These are phyloP conservation scores for Dryas alaskensis DNA, from an alignment of 306 rosid species.

Conservation along the genomic window DNA sequence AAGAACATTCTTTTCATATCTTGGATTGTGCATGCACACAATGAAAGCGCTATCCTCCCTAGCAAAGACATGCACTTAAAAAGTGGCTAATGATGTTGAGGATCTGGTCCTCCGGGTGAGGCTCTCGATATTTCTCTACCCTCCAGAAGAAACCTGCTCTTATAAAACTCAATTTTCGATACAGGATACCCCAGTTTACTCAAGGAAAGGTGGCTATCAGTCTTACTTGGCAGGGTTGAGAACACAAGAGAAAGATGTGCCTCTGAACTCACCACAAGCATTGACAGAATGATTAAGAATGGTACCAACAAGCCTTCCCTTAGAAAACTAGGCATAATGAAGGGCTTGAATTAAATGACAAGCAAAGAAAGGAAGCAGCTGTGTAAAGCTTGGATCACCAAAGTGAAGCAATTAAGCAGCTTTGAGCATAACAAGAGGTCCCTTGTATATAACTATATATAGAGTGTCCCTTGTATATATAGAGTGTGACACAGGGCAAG, in stretches of 20 bases:
- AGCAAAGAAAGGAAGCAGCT: not conserved
- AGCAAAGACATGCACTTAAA: not conserved
- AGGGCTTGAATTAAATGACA: not conserved
- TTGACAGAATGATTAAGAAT: not conserved
- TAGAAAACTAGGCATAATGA: not conserved
- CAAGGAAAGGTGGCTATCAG: not conserved
- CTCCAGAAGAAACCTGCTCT: not conserved
- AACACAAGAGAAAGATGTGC: not conserved
- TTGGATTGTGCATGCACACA: not conserved
- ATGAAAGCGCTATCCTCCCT: not conserved
- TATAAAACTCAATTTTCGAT: not conserved
- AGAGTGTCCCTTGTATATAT: not conserved
- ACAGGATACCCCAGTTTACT: not conserved
- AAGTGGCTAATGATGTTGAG: slow-evolving; percentile 44
- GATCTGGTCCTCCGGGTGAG: slow-evolving; percentile 49
- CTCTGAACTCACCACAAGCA: slow-evolving; percentile 17
- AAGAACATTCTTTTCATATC: not conserved
- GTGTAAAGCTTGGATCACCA: not conserved
- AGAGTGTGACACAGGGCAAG: not conserved
- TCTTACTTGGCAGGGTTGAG: slow-evolving; percentile 8
- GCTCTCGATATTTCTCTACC: not conserved
- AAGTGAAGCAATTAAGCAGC: slow-evolving; percentile 4
- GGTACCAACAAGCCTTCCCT: not conserved
- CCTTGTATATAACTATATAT: not conserved
- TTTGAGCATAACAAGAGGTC: not conserved